Percentiles rank a stretch among this genome's conserved stretches.
Conservation (phyloP, 169 alveolate genomes). For the Eimeria tenella region DNA sequence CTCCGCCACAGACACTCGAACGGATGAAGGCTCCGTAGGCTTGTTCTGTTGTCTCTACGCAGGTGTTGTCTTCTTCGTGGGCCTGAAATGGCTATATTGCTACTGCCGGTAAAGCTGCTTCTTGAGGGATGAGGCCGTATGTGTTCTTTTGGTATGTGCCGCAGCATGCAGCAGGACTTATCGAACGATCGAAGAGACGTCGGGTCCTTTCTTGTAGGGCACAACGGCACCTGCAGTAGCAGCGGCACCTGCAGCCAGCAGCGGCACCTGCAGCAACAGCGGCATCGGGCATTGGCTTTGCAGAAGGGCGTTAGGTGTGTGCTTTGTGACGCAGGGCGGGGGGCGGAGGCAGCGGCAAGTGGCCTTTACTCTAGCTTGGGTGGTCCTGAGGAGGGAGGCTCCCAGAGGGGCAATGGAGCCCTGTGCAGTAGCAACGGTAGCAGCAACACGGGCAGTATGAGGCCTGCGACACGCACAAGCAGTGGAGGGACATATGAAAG, state of each 20-base stretch:
- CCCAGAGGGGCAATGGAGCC: constrained; percentile 27
- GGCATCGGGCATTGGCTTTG: too few species aligned
- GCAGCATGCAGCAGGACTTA: constrained; percentile 31
- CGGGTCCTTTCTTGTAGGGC: constrained; percentile 52
- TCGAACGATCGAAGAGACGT: constrained; percentile 50
- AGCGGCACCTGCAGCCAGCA: neutral
- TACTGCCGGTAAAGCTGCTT: neutral
- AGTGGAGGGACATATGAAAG: constrained; percentile 18
- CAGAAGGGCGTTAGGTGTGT: too few species aligned
- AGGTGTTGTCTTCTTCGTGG: neutral
- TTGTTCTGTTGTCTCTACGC: neutral
- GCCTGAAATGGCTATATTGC: neutral
- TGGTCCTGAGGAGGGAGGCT: constrained; percentile 53
- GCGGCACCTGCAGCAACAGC: too few species aligned
- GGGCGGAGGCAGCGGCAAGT: constrained; percentile 61
- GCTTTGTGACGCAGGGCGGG: constrained; percentile 12
- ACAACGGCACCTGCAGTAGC: constrained; percentile 21
- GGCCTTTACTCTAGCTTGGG: constrained; percentile 45
- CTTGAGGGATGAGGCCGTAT: neutral
- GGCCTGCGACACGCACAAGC: constrained; percentile 34
- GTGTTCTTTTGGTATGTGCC: neutral
- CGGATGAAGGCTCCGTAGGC: constrained; percentile 42
- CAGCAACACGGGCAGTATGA: constrained; percentile 17
- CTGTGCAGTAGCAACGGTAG: constrained; percentile 24
- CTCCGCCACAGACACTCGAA: constrained; percentile 49